Base-by-base conservation (phyloP, 2,329 filamentous ascomycete species). In the Fusarium metavorans region DNA sequence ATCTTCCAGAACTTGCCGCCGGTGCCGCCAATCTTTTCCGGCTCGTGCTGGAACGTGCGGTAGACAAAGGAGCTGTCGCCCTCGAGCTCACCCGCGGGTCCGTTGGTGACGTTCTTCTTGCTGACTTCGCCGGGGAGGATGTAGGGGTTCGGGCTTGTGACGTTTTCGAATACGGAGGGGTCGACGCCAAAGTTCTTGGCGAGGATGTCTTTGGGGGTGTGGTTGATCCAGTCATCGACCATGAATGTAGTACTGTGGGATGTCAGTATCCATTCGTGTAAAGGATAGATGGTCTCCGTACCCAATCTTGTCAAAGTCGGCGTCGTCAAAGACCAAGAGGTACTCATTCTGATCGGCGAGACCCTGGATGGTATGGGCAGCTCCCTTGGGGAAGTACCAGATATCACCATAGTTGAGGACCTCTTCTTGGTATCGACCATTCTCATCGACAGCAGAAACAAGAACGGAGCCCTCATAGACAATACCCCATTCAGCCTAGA, bases 131-230 rank as follows among this genome's bases (percentile, higher is more conserved):
- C 88, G 71, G 91, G 89, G 59, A 89, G 77, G 74, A 93, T 93
- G 79, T 92, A 92, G 0, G 91, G 91, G 75, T 89, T 88, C 1
- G 87, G 84, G 1, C 84, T 77, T 0, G 91, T 91, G 25, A 93
- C 83, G 8, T 85, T 85, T 72, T 88, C 85, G 71, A 93, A 93
- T 54, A 91, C 86, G 0, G 87, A 87, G 25, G 87, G 85, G 58
- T 89, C 85, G 23, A 93, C 86, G 25, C 90, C 90, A 73, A 93
- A 93, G 83, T 93, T 93, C 83, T 92, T 93, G 39, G 91, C 91
- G 0, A 93, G 84, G 52, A 94, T 85, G 11, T 79, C 73, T 60
- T 88, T 89, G 0, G 92, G 92, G 0, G 91, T 93, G 78, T 93
- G 91, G 0, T 88, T 83, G 39, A 94, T 85, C 92, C 92, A 93